Evolutionary conservation across 257 asterid species (phyloP), one percentile per base, ranked within the genome.

Genomic region (Gardenia jasminoides): DNA sequence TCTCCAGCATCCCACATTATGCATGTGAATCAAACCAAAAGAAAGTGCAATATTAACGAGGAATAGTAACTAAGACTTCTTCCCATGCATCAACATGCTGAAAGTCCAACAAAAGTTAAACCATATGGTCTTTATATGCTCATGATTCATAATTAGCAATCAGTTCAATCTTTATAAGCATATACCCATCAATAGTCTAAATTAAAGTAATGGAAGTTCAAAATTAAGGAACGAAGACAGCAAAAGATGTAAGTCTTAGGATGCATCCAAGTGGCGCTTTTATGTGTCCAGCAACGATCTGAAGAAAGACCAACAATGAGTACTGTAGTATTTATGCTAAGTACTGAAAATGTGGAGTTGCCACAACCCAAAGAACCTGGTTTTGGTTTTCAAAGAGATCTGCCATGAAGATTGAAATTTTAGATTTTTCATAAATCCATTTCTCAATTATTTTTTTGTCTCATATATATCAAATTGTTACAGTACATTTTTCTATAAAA

Each of bases 281-380:
- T 92, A 75, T 92, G 90, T 62, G 90, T 92, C 28, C 91, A 92
- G 67, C 90, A 92, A 79, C 75, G 76, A 59, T 85, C 89, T 1
- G 72, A 46, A 28, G 89, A 88, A 39, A 81, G 93, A 43, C 91
- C 97, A 0, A 50, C 85, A 2, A 88, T 89, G 83, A 86, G 88
- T 28, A 75, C 79, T 19, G 89, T 89, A 11, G 79, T 80, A 43
- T 73, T 70, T 24, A 82, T 85, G 88, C 78, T 85, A 4, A 76
- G 79, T 74, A 77, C 81, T 15, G 86, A 80, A 77, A 82, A 61
- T 22, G 67, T 50, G 54, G 80, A 50, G 54, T 50, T 77, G 72
- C 74, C 75, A 17, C 48, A 33, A 12, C 80, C 80, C 3, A 77
- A 77, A 44, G 74, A 33, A 50, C 75, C 80, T 22, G 80, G 80